Evolutionary conservation across 176 grass and related monocot genomes (phyloP), one percentile per base, ranked within the genome.

Genomic region (Aegilops sharonensis): DNA sequence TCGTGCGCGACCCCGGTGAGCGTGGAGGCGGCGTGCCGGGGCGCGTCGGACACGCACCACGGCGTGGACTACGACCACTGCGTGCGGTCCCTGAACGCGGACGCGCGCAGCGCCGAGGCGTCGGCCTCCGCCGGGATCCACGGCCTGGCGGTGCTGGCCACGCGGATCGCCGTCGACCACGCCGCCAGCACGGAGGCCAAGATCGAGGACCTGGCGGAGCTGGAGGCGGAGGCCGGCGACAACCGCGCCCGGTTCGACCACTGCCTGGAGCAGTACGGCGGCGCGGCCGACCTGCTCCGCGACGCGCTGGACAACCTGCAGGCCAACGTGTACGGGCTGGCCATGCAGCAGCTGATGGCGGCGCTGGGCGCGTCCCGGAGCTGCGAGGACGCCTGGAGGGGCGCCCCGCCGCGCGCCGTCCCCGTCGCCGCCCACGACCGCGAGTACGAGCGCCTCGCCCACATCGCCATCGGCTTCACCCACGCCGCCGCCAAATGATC

Each of bases 231-330:
- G 43, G 73, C 48, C 48, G 50, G 50, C 15, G 14, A 15, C 50
- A 14, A 15, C 43, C 9, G 84, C 18, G 87, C 75, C 0, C 69
- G 87, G 18, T 87, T 82, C 88, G 23, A 78, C 42, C 85, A 84
- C 63, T 92, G 88, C 91, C 87, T 90, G 3, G 91, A 92, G 81
- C 70, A 15, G 63, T 92, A 92, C 71, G 88, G 84, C 77, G 81
- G 78, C 70, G 91, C 91, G 14, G 71, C 78, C 63, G 88, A 92
- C 76, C 79, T 84, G 62, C 88, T 92, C 69, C 84, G 91, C 13
- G 85, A 92, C 81, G 91, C 91, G 13, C 85, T 92, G 0, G 91
- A 92, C 77, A 92, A 92, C 85, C 91, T 92, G 13, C 78, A 85
- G 42, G 80, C 77, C 3, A 21, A 37, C 5, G 79, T 92, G 37